Percentiles rank a stretch among this genome's conserved stretches.
Evolutionary conservation across 2,329 filamentous ascomycete species (phyloP).

Genomic region (Epicoccum sorghinum): DNA sequence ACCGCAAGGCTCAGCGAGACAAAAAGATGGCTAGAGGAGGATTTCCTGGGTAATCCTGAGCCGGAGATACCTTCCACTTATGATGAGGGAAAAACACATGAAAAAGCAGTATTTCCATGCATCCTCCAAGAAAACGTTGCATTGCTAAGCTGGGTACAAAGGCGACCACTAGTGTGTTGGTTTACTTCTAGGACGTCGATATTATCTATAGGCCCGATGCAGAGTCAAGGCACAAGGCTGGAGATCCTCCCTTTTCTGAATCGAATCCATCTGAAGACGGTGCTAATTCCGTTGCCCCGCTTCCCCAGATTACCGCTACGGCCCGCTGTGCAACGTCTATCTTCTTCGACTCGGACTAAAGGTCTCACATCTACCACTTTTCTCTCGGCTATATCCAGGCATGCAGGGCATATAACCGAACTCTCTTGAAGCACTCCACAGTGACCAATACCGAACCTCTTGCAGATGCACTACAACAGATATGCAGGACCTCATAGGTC

Average conservation of each 20-base stretch:
- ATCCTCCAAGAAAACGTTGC: no score
- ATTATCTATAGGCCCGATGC: no score
- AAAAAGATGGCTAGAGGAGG: conserved; percentile 67
- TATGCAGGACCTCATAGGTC: background rate
- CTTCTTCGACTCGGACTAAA: background rate
- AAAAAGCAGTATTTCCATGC: no score
- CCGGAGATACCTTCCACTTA: no score
- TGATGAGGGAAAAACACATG: no score
- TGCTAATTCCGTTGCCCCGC: background rate
- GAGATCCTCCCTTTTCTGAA: no score
- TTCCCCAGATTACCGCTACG: background rate
- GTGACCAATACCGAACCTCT: background rate
- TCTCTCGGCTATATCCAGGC: background rate
- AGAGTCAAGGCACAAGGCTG: no score
- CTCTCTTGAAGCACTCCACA: background rate
- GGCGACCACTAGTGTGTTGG: no score
- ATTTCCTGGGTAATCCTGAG: conserved; percentile 46
- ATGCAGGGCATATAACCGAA: background rate
- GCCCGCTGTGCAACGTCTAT: background rate
- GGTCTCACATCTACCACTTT: background rate
- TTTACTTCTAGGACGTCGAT: no score
- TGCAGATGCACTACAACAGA: background rate
- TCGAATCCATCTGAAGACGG: background rate
- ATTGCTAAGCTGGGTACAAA: no score
- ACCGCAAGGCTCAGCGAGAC: conserved; percentile 72